Percentiles rank a stretch among this genome's conserved stretches.
Conservation (phyloP, 345 rosid genomes). For the Camelina neglecta region DNA sequence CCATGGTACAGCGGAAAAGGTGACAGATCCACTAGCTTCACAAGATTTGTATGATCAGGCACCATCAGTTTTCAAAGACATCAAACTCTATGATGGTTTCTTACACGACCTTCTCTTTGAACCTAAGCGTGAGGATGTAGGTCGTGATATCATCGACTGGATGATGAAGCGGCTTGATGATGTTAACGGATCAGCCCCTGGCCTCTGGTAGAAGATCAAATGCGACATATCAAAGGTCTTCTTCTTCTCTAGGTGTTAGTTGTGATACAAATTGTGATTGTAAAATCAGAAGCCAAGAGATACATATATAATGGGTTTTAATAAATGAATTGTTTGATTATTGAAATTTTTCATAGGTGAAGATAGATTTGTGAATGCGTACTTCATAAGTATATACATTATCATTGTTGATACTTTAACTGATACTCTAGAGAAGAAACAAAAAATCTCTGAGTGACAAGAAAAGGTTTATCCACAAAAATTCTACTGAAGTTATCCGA, state of each 20-base stretch:
- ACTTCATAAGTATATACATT: too few relatives aligned
- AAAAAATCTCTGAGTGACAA: too few relatives aligned
- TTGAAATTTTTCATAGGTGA: too few relatives aligned
- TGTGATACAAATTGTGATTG: slow-evolving; percentile 32
- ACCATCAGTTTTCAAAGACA: slow-evolving; percentile 77
- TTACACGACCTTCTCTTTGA: slow-evolving; percentile 54
- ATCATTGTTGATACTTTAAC: too few relatives aligned
- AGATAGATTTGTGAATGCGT: too few relatives aligned
- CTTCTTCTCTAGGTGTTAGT: slow-evolving; percentile 35
- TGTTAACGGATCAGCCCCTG: slow-evolving; percentile 36
- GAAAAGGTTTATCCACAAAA: too few relatives aligned
- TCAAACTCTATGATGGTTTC: slow-evolving; percentile 89
- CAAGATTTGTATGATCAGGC: slow-evolving; percentile 81
- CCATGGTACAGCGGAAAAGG: slow-evolving; percentile 91
- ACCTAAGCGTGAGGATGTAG: slow-evolving; percentile 71
- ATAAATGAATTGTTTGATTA: slow-evolving; percentile 1
- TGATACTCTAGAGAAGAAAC: too few relatives aligned
- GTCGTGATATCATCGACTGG: slow-evolving; percentile 81
- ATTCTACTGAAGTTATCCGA: too few relatives aligned
- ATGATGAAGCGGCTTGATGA: slow-evolving; percentile 68
- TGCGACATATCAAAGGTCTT: slow-evolving; percentile 16
- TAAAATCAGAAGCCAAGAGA: slow-evolving; percentile 28
- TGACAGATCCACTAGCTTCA: slow-evolving; percentile 92
- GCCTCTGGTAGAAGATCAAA: slow-evolving; percentile 36
- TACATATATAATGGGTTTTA: slow-evolving; percentile 9